Evolutionary conservation across 139 green algal species (phyloP).

Genomic region (Volvox reticuliferus): DNA sequence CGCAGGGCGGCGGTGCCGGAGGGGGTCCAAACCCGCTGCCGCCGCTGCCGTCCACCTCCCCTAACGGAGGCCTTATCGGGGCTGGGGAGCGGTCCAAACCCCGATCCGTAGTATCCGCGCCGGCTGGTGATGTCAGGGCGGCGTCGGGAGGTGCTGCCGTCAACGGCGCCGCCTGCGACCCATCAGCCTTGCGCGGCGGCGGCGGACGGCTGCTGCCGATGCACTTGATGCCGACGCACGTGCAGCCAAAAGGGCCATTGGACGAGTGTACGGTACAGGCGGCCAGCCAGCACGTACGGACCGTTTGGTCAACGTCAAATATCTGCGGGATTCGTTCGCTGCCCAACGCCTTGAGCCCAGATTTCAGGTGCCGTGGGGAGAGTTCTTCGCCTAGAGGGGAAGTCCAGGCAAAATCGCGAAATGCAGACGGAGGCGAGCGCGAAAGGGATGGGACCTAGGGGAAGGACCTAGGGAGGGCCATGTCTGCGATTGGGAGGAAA

Average conservation of each 20-base stretch:
- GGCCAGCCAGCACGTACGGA: constrained; percentile 29
- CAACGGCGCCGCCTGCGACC: neutral
- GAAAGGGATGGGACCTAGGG: no score
- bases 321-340: constrained; percentile 37
- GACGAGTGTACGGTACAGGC: constrained; percentile 9
- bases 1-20: neutral
- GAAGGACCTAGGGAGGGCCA: no score
- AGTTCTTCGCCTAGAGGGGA: no score
- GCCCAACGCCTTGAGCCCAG: constrained; percentile 34
- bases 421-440: no score
- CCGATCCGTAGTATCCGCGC: neutral
- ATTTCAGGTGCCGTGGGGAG: constrained; percentile 17
- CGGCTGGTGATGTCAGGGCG: neutral
- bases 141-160: neutral
- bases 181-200: neutral
- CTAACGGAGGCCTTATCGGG: neutral
- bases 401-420: no score
- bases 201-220: neutral
- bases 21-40: neutral
- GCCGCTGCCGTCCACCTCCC: neutral
- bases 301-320: constrained; percentile 36
- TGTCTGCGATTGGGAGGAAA: no score
- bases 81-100: neutral
- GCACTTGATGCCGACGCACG: constrained; percentile 6
- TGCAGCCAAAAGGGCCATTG: constrained; percentile 40